phyloP scores from a whole-genome alignment of 202 grass and related monocot species.

The Musa balbisiana region DNA sequence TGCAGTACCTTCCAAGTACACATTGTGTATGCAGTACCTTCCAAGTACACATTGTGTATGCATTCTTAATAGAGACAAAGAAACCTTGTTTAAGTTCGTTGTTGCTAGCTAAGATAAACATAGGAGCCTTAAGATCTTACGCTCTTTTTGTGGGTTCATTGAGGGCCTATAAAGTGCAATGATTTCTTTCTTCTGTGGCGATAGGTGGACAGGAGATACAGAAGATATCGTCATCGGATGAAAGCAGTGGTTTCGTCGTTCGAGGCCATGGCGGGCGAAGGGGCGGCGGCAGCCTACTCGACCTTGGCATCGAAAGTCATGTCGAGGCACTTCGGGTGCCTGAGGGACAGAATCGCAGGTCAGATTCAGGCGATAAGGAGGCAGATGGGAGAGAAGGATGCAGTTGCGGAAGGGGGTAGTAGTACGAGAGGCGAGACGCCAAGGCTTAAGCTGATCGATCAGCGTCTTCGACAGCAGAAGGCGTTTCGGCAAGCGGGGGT shows the following conservation, averaged over 20 bases:
- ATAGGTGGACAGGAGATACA: constrained; percentile 76
- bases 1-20: not conserved
- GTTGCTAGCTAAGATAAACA: too few species aligned
- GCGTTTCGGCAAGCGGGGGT: constrained; percentile 41
- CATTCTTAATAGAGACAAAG: too few species aligned
- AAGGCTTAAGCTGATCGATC: constrained; percentile 56
- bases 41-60: not conserved
- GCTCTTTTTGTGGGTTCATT: not conserved
- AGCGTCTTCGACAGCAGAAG: constrained; percentile 74
- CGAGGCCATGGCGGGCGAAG: constrained; percentile 58
- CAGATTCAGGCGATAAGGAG: constrained; percentile 47
- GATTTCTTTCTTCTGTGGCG: not conserved
- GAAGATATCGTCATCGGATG: constrained; percentile 77
- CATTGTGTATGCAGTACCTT: not conserved
- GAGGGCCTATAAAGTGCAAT: not conserved
- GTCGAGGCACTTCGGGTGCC: constrained; percentile 61
- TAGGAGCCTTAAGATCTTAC: too few species aligned
- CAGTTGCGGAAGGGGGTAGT: constrained; percentile 14
- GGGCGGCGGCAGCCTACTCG: constrained; percentile 57
- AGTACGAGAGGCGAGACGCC: constrained; percentile 67
- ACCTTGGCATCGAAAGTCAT: constrained; percentile 61
- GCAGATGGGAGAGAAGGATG: constrained; percentile 65
- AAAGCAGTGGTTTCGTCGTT: constrained; percentile 40
- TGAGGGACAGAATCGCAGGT: constrained; percentile 54
- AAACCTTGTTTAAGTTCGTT: too few species aligned